phyloP scores from a whole-genome alignment of 1,284 basidiomycete species.

The Microbotryum violaceum region DNA sequence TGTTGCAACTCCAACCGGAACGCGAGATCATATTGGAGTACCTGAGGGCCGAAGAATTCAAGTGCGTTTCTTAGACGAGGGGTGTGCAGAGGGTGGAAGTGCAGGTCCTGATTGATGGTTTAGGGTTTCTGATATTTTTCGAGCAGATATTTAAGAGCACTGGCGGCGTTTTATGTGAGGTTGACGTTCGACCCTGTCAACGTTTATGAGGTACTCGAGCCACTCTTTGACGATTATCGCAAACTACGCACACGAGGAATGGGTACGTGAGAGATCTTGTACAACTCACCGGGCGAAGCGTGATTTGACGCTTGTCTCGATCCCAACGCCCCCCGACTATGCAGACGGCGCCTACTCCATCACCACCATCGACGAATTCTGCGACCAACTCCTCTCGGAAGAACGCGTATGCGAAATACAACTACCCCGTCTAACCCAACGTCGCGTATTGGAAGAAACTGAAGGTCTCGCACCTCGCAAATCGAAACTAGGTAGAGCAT shows the following conservation, averaged over 20 bases:
- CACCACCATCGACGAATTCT: slow-evolving; percentile 85
- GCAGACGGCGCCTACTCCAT: slow-evolving; percentile 52
- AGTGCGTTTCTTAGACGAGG: slow-evolving; percentile 52
- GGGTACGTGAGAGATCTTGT: slow-evolving; percentile 48
- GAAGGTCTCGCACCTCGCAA: slow-evolving; percentile 76
- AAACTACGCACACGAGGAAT: slow-evolving; percentile 76
- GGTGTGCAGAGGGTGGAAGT: too few relatives aligned
- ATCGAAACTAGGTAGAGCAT: slow-evolving; percentile 69
- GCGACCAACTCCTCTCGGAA: slow-evolving; percentile 73
- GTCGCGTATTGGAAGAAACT: slow-evolving; percentile 80
- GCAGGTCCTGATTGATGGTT: too few relatives aligned
- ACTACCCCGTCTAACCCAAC: slow-evolving; percentile 77
- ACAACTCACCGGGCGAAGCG: too few relatives aligned
- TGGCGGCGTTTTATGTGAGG: slow-evolving; percentile 89
- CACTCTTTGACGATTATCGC: slow-evolving; percentile 83
- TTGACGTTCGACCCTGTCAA: slow-evolving; percentile 86
- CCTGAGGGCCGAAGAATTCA: slow-evolving; percentile 90
- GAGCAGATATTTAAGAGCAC: slow-evolving; percentile 76
- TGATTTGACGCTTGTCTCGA: too few relatives aligned
- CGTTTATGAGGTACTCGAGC: slow-evolving; percentile 88
- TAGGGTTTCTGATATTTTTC: too few relatives aligned
- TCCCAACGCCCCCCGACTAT: too few relatives aligned
- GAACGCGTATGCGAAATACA: slow-evolving; percentile 96
- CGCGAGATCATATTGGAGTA: slow-evolving; percentile 94
- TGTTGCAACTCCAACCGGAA: slow-evolving; percentile 94